Evolutionary conservation across 192 early-diverging fungal species (phyloP).

Genomic region (Linnemannia elongata): DNA sequence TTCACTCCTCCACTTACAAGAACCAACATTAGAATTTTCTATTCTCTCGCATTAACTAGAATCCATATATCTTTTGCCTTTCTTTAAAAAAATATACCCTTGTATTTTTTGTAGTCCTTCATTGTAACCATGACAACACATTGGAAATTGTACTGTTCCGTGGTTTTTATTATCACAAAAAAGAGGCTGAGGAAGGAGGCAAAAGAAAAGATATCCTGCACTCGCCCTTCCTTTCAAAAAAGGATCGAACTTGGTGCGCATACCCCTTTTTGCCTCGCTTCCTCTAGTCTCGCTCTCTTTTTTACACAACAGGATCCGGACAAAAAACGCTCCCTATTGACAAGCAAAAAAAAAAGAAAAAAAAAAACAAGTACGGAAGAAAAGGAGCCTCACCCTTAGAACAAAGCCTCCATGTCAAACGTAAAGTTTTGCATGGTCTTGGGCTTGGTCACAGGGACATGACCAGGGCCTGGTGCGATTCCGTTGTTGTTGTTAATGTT

Average conservation of each 20-base stretch:
- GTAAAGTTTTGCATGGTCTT: slow-evolving; percentile 58
- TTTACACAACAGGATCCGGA: background rate
- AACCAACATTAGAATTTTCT: background rate
- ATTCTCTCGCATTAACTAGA: slow-evolving; percentile 1
- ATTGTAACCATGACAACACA: background rate
- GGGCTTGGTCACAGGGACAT: slow-evolving; percentile 23
- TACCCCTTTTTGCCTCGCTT: background rate
- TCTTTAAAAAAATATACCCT: slow-evolving; percentile 9
- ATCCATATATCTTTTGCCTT: background rate
- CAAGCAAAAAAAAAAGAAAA: background rate
- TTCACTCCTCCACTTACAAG: background rate
- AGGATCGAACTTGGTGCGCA: background rate
- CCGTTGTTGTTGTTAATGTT: slow-evolving; percentile 19
- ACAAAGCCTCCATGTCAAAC: slow-evolving; percentile 60
- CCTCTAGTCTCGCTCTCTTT: background rate
- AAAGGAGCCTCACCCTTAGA: slow-evolving; percentile 11
- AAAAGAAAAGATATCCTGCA: background rate
- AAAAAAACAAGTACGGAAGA: background rate
- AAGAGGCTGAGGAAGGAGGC: background rate
- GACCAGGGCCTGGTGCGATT: background rate
- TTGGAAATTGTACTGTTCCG: background rate
- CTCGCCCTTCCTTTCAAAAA: background rate
- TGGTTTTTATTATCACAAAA: background rate
- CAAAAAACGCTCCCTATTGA: background rate
- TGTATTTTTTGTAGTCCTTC: background rate